Percentiles rank a stretch among this genome's conserved stretches.
Conservation (phyloP, 2,329 filamentous ascomycete species). For the Fusarium sp. region DNA sequence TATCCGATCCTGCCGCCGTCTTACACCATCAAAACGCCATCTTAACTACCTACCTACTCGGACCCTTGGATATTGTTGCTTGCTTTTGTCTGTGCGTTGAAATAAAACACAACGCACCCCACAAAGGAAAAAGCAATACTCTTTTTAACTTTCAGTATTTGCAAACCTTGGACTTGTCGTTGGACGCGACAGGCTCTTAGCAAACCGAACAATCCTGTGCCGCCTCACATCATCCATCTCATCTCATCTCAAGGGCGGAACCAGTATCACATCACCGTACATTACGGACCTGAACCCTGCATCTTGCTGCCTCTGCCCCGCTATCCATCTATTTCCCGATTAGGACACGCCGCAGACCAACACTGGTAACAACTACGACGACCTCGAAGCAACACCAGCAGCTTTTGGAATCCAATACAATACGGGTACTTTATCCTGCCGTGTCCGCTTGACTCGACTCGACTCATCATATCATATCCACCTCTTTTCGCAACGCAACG, state of each 20-base stretch:
- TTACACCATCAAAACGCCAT: conserved; percentile 33
- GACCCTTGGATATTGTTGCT: conserved; percentile 3
- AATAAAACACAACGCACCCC: conserved; percentile 34
- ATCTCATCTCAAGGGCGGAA: conserved; percentile 29
- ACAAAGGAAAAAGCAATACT: conserved; percentile 9
- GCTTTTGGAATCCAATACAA: conserved; percentile 8
- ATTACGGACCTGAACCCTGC: conserved; percentile 43
- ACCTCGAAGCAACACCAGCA: conserved; percentile 19
- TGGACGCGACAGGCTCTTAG: background rate
- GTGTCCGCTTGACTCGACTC: conserved; percentile 14
- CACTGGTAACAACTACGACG: conserved; percentile 3
- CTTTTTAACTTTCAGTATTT: conserved; percentile 5
- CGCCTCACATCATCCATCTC: conserved; percentile 37
- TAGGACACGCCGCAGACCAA: conserved; percentile 17
- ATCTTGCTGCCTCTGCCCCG: conserved; percentile 35
- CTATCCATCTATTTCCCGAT: conserved; percentile 32
- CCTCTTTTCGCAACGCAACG: conserved; percentile 6
- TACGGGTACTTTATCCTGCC: conserved; percentile 32
- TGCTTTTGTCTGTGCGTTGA: conserved; percentile 19
- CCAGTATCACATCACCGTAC: conserved; percentile 37
- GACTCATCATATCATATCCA: conserved; percentile 4
- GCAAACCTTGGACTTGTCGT: background rate
- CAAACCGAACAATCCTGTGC: background rate
- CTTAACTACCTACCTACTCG: conserved; percentile 2
- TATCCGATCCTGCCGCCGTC: conserved; percentile 36